These are phyloP conservation scores for Fusarium sacchari DNA, from an alignment of 2,329 filamentous ascomycete genomes.

Conservation along the genomic window DNA sequence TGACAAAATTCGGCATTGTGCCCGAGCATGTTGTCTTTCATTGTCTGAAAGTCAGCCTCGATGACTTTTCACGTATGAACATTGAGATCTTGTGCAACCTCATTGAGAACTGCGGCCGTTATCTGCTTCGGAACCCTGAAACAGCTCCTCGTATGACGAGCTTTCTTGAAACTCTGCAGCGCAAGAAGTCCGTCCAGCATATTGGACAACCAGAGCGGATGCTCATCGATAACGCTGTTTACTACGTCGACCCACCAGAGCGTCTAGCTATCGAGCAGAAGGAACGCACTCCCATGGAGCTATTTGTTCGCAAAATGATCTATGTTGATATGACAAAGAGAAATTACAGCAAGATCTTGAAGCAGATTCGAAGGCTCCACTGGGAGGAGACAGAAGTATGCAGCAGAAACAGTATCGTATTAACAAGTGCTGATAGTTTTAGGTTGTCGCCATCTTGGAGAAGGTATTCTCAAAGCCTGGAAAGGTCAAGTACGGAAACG, in stretches of 20 bases:
- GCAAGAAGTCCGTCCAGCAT: conserved; percentile 96
- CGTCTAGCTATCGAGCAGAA: conserved; percentile 96
- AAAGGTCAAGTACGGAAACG: conserved; percentile 97
- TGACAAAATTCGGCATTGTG: conserved; percentile 98
- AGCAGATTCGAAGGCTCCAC: conserved; percentile 93
- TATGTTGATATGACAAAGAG: conserved; percentile 95
- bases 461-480: conserved; percentile 96
- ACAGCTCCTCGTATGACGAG: conserved; percentile 93
- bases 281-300: conserved; percentile 90
- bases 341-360: conserved; percentile 91
- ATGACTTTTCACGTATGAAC: conserved; percentile 98
- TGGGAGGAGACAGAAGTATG: conserved; percentile 91
- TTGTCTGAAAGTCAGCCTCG: conserved; percentile 95
- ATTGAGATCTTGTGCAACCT: conserved; percentile 98
- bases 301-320: conserved; percentile 91
- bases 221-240: conserved; percentile 97
- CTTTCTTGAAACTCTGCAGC: conserved; percentile 92
- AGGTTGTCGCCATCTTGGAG: conserved; percentile 79
- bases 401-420: no score
- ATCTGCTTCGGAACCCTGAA: conserved; percentile 90
- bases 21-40: conserved; percentile 99
- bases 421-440: not conserved
- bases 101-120: conserved; percentile 95
- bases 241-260: conserved; percentile 96
- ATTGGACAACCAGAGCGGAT: conserved; percentile 96